Percentiles rank a stretch among this genome's conserved stretches.
Evolutionary conservation across 768 basidiomycete species (phyloP).

Genomic region (Amanita rubescens): DNA sequence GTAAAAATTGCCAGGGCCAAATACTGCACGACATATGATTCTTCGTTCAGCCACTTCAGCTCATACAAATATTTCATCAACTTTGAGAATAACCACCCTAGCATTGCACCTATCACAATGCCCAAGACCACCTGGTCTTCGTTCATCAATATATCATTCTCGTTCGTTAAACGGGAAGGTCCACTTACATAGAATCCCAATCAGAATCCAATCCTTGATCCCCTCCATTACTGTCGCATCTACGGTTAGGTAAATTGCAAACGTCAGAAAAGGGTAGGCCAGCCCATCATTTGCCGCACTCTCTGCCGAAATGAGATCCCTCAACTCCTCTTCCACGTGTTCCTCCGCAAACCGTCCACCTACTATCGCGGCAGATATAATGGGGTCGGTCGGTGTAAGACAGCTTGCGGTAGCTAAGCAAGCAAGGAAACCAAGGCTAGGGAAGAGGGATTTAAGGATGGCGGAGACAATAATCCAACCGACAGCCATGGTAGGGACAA

Average conservation of each 20-base stretch:
- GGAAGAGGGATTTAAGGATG: constrained; percentile 66
- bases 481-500: constrained; percentile 78
- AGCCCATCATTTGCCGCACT: constrained; percentile 94
- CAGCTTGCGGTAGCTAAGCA: constrained; percentile 84
- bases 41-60: constrained; percentile 62
- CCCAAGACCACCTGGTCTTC: neutral
- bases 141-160: neutral
- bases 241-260: constrained; percentile 79
- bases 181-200: constrained; percentile 74
- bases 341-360: constrained; percentile 59
- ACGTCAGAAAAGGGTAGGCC: constrained; percentile 84
- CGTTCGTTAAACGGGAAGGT: neutral
- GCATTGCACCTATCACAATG: neutral
- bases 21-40: constrained; percentile 86
- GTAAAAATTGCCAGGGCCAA: constrained; percentile 66
- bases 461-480: constrained; percentile 73
- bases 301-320: constrained; percentile 80
- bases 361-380: constrained; percentile 80
- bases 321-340: constrained; percentile 67
- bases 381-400: constrained; percentile 91
- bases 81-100: constrained; percentile 3
- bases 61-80: constrained; percentile 37
- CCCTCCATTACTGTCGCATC: constrained; percentile 57
- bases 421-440: constrained; percentile 60
- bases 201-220: constrained; percentile 76